Conservation (phyloP, 352 stramenopile genomes). For the Phytophthora hybrid region DNA sequence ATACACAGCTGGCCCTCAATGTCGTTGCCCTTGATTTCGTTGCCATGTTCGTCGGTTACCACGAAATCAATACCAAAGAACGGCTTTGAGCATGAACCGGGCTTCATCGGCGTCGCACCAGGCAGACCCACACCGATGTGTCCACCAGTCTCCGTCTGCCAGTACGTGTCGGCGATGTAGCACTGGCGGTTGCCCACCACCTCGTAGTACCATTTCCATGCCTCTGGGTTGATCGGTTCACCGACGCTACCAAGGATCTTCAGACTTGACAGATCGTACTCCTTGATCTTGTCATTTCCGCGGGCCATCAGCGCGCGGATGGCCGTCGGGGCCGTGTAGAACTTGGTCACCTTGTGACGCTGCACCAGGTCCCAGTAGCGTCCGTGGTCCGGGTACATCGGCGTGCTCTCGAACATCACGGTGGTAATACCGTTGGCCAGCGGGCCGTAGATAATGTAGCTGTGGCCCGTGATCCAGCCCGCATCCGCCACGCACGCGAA, state of each 20-base stretch:
- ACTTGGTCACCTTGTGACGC: conserved; percentile 96
- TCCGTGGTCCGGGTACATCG: conserved; percentile 95
- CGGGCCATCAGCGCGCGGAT: conserved; percentile 98
- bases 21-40: conserved; percentile 85
- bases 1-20: conserved; percentile 96
- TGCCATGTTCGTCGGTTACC: conserved; percentile 82
- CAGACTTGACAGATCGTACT: conserved; percentile 75
- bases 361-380: conserved; percentile 98
- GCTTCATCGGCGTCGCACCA: conserved; percentile 89
- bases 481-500: conserved; percentile 95
- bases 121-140: conserved; percentile 95
- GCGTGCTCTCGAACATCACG: conserved; percentile 98
- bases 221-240: conserved; percentile 98
- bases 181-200: conserved; percentile 88
- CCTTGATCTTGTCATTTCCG: conserved; percentile 89
- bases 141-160: conserved; percentile 97
- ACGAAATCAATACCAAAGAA: conserved; percentile 96
- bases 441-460: conserved; percentile 97
- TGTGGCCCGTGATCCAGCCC: conserved; percentile 98
- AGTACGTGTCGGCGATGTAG: conserved; percentile 97
- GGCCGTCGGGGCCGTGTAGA: conserved; percentile 94
- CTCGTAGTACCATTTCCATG: conserved; percentile 97
- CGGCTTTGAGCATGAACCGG: conserved; percentile 94
- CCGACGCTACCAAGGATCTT: conserved; percentile 97
- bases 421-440: conserved; percentile 96